Conservation (phyloP, 768 basidiomycete species). For the Suillus placidus region DNA sequence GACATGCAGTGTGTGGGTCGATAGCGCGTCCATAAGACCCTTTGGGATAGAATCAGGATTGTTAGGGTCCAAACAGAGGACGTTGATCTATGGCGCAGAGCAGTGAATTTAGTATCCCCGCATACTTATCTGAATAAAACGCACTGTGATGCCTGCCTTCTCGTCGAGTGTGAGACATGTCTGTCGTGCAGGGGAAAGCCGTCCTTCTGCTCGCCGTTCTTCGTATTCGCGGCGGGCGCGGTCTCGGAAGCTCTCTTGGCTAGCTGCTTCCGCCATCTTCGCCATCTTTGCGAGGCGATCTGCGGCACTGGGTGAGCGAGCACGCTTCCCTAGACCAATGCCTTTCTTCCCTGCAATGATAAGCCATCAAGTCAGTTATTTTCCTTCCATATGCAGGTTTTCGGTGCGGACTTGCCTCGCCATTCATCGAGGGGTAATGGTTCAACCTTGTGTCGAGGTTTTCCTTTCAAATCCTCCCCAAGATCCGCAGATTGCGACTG, state of each 20-base stretch:
- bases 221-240: constrained; percentile 74
- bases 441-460: constrained; percentile 52
- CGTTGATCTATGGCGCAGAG: constrained; percentile 63
- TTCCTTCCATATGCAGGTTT: background rate
- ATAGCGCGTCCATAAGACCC: constrained; percentile 61
- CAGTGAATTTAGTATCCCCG: constrained; percentile 7
- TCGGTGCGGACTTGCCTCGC: constrained; percentile 57
- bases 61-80: constrained; percentile 75
- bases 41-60: constrained; percentile 66
- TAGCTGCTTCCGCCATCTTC: constrained; percentile 54
- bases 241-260: constrained; percentile 65
- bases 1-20: constrained; percentile 37
- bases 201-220: constrained; percentile 71
- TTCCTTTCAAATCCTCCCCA: constrained; percentile 8
- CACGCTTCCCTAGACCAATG: constrained; percentile 70
- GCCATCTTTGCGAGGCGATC: constrained; percentile 77
- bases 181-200: constrained; percentile 69
- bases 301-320: constrained; percentile 61
- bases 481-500: constrained; percentile 10
- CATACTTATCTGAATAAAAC: constrained; percentile 7
- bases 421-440: constrained; percentile 81
- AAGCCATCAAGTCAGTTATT: constrained; percentile 8
- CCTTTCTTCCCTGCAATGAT: constrained; percentile 68
- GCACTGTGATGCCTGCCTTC: constrained; percentile 58
- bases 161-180: constrained; percentile 81